phyloP scores from a whole-genome alignment of 2,329 filamentous ascomycete species.

The Hortaea werneckii region DNA sequence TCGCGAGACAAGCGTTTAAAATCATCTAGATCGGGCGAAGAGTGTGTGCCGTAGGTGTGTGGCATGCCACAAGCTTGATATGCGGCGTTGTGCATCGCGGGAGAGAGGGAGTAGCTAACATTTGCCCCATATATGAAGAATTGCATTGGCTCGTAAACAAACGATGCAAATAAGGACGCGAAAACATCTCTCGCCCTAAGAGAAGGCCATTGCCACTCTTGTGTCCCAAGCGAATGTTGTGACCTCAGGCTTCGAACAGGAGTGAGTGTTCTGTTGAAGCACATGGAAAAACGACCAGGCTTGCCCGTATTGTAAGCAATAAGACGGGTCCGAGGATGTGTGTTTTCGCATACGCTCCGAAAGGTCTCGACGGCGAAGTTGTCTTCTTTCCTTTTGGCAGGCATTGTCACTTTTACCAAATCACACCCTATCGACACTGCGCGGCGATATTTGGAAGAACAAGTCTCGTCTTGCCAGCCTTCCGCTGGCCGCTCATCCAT shows the following conservation, averaged over 20 bases:
- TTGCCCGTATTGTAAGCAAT: slow-evolving; percentile 46
- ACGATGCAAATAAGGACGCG: slow-evolving; percentile 54
- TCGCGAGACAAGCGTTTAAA: slow-evolving; percentile 56
- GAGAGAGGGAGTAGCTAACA: slow-evolving; percentile 62
- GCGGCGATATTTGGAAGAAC: slow-evolving; percentile 48
- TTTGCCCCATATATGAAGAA: slow-evolving; percentile 67
- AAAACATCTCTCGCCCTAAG: slow-evolving; percentile 56
- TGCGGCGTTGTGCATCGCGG: slow-evolving; percentile 67
- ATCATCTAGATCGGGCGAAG: slow-evolving; percentile 51
- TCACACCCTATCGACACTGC: slow-evolving; percentile 51
- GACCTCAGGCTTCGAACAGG: slow-evolving; percentile 33
- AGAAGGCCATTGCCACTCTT: slow-evolving; percentile 1
- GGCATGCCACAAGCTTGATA: slow-evolving; percentile 57
- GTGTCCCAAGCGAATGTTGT: neutral
- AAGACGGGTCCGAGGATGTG: slow-evolving; percentile 12
- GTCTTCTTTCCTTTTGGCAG: slow-evolving; percentile 48
- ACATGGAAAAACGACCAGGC: slow-evolving; percentile 53
- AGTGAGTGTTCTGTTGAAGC: slow-evolving; percentile 56
- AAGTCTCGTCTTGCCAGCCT: slow-evolving; percentile 48
- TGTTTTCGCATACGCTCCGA: slow-evolving; percentile 22
- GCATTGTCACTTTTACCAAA: slow-evolving; percentile 51
- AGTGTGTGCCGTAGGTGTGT: slow-evolving; percentile 56
- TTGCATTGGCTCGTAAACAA: slow-evolving; percentile 58
- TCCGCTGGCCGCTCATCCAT: slow-evolving; percentile 31
- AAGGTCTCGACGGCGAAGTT: slow-evolving; percentile 52